Evolutionary conservation across 371 early-diverging fungal species (phyloP).

Genomic region (Rhizopus delemar): DNA sequence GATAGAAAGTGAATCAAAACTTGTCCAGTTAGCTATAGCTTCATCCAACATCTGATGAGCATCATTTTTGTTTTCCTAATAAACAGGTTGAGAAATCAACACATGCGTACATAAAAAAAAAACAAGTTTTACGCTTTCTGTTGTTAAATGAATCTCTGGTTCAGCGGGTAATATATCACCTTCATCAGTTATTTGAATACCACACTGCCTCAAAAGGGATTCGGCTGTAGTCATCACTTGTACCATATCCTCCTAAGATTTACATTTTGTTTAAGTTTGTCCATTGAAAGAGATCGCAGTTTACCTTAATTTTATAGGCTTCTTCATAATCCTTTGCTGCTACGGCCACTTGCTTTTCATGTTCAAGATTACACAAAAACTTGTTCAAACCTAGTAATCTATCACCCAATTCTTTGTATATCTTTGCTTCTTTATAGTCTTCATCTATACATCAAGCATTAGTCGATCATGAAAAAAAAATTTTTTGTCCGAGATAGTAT

Average conservation of each 20-base stretch:
- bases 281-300: background rate
- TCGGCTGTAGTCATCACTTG: conserved; percentile 24
- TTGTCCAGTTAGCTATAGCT: conserved; percentile 28
- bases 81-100: too few relatives aligned
- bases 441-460: conserved; percentile 37
- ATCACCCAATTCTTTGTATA: conserved; percentile 46
- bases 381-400: conserved; percentile 39
- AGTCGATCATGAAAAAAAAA: background rate
- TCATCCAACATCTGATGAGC: conserved; percentile 14
- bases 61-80: background rate
- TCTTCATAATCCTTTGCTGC: conserved; percentile 72
- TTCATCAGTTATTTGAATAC: conserved; percentile 27
- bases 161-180: conserved; percentile 18
- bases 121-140: too few relatives aligned
- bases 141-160: background rate
- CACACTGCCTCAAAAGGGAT: conserved; percentile 22
- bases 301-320: conserved; percentile 73
- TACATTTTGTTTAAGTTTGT: background rate
- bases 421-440: conserved; percentile 62
- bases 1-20: conserved; percentile 26
- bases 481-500: background rate
- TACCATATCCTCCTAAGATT: conserved; percentile 22
- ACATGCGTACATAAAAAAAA: too few relatives aligned
- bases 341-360: conserved; percentile 62
- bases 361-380: conserved; percentile 58